phyloP scores from a whole-genome alignment of 2,329 filamentous ascomycete genomes.

The Thyridium curvatum region DNA sequence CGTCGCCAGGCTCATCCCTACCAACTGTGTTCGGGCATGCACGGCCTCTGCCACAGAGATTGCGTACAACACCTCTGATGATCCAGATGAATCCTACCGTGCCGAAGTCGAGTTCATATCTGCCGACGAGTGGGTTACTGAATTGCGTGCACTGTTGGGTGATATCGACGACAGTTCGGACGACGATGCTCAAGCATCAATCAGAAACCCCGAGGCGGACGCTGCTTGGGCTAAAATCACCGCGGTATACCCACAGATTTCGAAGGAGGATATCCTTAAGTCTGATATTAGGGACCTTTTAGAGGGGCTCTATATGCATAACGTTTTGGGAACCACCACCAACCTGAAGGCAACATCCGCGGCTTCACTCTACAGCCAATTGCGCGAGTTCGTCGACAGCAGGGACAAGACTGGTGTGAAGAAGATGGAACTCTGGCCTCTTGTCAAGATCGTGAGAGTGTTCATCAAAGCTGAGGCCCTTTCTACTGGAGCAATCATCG shows the following conservation, averaged over 20 bases:
- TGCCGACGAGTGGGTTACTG: conserved; percentile 42
- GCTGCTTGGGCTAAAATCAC: conserved; percentile 44
- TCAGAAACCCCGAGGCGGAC: conserved; percentile 27
- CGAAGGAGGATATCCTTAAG: conserved; percentile 30
- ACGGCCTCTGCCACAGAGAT: conserved; percentile 57
- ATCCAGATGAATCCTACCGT: conserved; percentile 20
- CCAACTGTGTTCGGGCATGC: conserved; percentile 51
- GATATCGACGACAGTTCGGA: conserved; percentile 39
- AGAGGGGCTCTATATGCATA: conserved; percentile 25
- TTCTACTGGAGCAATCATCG: conserved; percentile 26
- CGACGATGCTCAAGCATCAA: conserved; percentile 24
- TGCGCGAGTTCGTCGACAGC: conserved; percentile 46
- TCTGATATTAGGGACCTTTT: conserved; percentile 33
- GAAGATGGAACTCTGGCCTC: conserved; percentile 34
- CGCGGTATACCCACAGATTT: conserved; percentile 36
- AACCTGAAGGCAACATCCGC: conserved; percentile 28
- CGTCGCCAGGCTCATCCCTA: conserved; percentile 23
- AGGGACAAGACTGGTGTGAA: conserved; percentile 34
- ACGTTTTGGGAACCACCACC: conserved; percentile 38
- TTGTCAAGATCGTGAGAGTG: conserved; percentile 43
- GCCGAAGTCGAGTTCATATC: conserved; percentile 54
- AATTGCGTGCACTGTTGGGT: conserved; percentile 39
- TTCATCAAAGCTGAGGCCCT: conserved; percentile 25
- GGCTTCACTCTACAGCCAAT: conserved; percentile 31
- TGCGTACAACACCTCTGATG: conserved; percentile 42